phyloP scores from a whole-genome alignment of 2,329 filamentous ascomycete genomes.

The Penicillium glabrum region DNA sequence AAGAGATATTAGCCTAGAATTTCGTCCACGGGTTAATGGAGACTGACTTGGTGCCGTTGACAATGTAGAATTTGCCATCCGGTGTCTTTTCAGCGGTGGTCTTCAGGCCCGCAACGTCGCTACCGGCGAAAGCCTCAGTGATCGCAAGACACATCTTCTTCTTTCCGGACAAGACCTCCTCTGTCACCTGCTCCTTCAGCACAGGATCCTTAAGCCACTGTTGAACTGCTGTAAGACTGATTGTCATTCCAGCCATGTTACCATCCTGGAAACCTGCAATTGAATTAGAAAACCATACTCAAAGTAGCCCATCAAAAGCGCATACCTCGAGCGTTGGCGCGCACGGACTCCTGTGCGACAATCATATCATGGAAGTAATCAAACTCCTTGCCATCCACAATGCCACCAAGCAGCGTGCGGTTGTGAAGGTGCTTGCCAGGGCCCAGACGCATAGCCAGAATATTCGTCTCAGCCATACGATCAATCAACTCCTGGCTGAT shows the following conservation, averaged over 20 bases:
- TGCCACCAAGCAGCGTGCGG: constrained; percentile 66
- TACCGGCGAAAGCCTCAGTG: constrained; percentile 84
- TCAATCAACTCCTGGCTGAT: constrained; percentile 72
- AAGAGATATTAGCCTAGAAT: not conserved
- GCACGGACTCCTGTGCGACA: constrained; percentile 68
- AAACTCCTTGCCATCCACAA: constrained; percentile 74
- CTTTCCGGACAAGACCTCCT: constrained; percentile 73
- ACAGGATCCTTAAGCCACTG: constrained; percentile 71
- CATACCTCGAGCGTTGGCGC: constrained; percentile 65
- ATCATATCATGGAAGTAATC: constrained; percentile 87
- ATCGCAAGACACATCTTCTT: constrained; percentile 90
- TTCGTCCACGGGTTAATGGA: not conserved
- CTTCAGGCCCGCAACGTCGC: constrained; percentile 75
- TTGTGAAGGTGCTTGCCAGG: constrained; percentile 80
- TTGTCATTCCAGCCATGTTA: constrained; percentile 84
- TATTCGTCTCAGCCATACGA: constrained; percentile 69
- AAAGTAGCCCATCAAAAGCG: not conserved
- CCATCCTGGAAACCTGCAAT: constrained; percentile 71
- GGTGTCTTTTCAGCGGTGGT: constrained; percentile 76
- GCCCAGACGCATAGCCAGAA: constrained; percentile 79
- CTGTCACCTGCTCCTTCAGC: constrained; percentile 65
- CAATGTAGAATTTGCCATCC: constrained; percentile 70
- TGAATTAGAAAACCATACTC: not conserved
- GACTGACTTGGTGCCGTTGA: constrained; percentile 44
- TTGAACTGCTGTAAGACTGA: constrained; percentile 74